Conservation (phyloP, 371 early-diverging fungal genomes). For the Syncephalastrum contaminatum region DNA sequence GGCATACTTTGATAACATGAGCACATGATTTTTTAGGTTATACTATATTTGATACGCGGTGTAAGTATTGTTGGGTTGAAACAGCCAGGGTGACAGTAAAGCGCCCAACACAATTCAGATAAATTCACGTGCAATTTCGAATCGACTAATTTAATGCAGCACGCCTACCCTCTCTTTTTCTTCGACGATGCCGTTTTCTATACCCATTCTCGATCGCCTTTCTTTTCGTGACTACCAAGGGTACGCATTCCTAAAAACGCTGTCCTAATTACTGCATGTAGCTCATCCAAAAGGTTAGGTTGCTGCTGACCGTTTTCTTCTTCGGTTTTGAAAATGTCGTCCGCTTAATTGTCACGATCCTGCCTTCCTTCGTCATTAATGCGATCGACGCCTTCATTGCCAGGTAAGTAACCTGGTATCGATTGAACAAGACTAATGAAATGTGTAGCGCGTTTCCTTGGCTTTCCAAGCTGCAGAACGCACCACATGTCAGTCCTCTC, state of each 20-base stretch:
- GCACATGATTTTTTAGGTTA: too few species aligned
- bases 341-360: constrained; percentile 62
- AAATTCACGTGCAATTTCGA: too few species aligned
- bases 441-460: constrained; percentile 48
- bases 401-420: constrained; percentile 32
- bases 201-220: constrained; percentile 53
- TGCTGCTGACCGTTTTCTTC: constrained; percentile 64
- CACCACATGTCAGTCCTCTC: constrained; percentile 58
- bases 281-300: constrained; percentile 12
- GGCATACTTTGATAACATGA: too few species aligned
- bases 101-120: too few species aligned
- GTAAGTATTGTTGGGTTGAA: too few species aligned
- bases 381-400: constrained; percentile 37
- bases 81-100: too few species aligned
- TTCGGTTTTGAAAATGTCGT: constrained; percentile 68
- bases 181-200: constrained; percentile 17
- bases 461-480: constrained; percentile 45
- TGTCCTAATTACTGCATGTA: background rate
- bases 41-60: too few species aligned
- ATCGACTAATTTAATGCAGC: too few species aligned
- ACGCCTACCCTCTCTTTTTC: background rate
- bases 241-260: constrained; percentile 11
- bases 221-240: constrained; percentile 52
- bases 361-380: constrained; percentile 58
- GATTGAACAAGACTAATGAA: background rate